Conservation (phyloP, 1,139 yeast species). For the Zygosaccharomyces sapae region DNA sequence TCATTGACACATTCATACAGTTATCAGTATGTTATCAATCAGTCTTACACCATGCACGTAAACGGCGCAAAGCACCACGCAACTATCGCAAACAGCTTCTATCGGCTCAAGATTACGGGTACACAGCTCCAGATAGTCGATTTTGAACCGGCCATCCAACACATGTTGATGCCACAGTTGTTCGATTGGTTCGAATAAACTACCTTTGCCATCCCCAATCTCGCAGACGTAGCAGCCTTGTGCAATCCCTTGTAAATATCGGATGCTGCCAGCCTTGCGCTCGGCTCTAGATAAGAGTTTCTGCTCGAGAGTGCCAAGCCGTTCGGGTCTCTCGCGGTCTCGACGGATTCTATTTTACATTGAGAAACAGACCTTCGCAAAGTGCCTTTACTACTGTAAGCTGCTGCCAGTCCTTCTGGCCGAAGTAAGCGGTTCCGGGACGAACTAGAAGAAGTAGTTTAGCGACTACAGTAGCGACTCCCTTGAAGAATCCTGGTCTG, state of each 20-base stretch:
- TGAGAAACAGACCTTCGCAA: constrained; percentile 70
- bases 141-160: constrained; percentile 40
- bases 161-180: constrained; percentile 35
- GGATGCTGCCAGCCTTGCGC: constrained; percentile 48
- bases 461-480: constrained; percentile 91
- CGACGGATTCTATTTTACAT: constrained; percentile 63
- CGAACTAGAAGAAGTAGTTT: constrained; percentile 73
- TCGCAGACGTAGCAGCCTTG: constrained; percentile 15
- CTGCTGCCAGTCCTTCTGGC: constrained; percentile 95
- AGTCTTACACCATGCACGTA: constrained; percentile 40
- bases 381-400: constrained; percentile 72
- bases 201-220: constrained; percentile 23
- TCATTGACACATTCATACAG: not conserved
- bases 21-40: constrained; percentile 1
- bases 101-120: constrained; percentile 62
- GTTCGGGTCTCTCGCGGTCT: constrained; percentile 62
- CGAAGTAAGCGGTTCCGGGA: constrained; percentile 80
- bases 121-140: constrained; percentile 80
- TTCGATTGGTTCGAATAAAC: constrained; percentile 37
- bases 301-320: constrained; percentile 92
- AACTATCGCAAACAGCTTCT: constrained; percentile 44
- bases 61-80: constrained; percentile 65
- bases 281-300: constrained; percentile 65
- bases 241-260: constrained; percentile 56
- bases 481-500: constrained; percentile 90